A percentile compares a stretch with the other conserved stretches of the same genome.
Evolutionary conservation across 2,329 filamentous ascomycete species (phyloP).

Genomic region (Aspergillus fischeri): DNA sequence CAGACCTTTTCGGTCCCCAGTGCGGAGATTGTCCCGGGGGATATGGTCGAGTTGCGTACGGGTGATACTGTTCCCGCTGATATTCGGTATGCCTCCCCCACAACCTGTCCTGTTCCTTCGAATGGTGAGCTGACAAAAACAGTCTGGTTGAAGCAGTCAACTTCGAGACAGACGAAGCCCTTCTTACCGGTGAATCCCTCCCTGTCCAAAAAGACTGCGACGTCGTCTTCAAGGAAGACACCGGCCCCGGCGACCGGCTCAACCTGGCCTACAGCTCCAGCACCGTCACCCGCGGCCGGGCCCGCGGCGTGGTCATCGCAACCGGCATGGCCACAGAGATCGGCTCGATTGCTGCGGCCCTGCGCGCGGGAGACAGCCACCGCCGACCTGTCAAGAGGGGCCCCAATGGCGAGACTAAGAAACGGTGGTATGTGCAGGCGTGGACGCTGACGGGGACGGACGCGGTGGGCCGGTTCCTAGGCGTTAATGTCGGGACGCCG

Average conservation of each 20-base stretch:
- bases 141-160: constrained; percentile 62
- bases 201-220: constrained; percentile 54
- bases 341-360: constrained; percentile 59
- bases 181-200: constrained; percentile 60
- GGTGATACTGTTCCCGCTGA: constrained; percentile 61
- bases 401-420: constrained; percentile 46
- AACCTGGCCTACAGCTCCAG: constrained; percentile 62
- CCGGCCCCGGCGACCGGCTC: constrained; percentile 56
- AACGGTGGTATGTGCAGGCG: constrained; percentile 51
- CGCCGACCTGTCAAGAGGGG: constrained; percentile 51
- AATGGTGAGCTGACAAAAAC: constrained; percentile 18
- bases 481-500: constrained; percentile 65
- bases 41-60: constrained; percentile 52
- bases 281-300: constrained; percentile 58
- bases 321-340: constrained; percentile 62
- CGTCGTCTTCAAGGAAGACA: constrained; percentile 44
- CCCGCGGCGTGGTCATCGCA: constrained; percentile 56
- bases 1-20: constrained; percentile 52
- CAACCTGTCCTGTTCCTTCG: too few species aligned
- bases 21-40: constrained; percentile 60
- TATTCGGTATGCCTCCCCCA: constrained; percentile 33
- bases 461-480: constrained; percentile 60
- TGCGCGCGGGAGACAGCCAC: constrained; percentile 57
- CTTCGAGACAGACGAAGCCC: constrained; percentile 67
- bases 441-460: constrained; percentile 53